Conservation (phyloP, 1,284 basidiomycete species). For the Afroboletus lepidellus region DNA sequence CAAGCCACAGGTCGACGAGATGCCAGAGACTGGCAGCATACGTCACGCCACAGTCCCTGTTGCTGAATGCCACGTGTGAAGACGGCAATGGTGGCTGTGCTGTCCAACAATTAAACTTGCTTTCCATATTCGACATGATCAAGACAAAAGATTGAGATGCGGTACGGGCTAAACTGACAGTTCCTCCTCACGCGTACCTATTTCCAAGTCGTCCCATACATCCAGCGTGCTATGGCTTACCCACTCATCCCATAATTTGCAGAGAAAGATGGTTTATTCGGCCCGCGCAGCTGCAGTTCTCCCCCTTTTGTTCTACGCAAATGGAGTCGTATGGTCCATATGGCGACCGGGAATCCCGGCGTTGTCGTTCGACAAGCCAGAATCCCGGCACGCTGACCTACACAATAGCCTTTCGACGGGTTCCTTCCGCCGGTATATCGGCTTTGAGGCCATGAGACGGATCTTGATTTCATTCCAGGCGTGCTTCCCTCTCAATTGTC, state of each 20-base stretch:
- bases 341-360: not conserved
- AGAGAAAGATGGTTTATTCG: not conserved
- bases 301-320: conserved; percentile 6
- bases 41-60: too few relatives aligned
- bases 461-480: conserved; percentile 2
- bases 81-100: conserved; percentile 15
- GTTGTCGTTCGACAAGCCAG: not conserved
- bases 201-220: not conserved
- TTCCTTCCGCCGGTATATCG: conserved; percentile 5
- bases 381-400: not conserved
- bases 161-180: not conserved
- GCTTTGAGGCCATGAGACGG: conserved; percentile 2
- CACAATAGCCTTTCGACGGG: conserved; percentile 2
- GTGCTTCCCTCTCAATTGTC: conserved; percentile 21
- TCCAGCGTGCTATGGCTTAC: not conserved
- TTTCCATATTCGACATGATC: conserved; percentile 3
- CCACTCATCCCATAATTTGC: not conserved
- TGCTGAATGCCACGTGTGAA: too few relatives aligned
- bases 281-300: not conserved
- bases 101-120: conserved; percentile 21
- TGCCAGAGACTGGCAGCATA: too few relatives aligned
- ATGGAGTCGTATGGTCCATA: not conserved
- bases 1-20: too few relatives aligned
- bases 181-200: not conserved
- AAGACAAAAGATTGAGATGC: conserved; percentile 20